These are phyloP conservation scores for Saccharomyces hybrid DNA, from an alignment of 1,139 yeast genomes.

Conservation along the genomic window DNA sequence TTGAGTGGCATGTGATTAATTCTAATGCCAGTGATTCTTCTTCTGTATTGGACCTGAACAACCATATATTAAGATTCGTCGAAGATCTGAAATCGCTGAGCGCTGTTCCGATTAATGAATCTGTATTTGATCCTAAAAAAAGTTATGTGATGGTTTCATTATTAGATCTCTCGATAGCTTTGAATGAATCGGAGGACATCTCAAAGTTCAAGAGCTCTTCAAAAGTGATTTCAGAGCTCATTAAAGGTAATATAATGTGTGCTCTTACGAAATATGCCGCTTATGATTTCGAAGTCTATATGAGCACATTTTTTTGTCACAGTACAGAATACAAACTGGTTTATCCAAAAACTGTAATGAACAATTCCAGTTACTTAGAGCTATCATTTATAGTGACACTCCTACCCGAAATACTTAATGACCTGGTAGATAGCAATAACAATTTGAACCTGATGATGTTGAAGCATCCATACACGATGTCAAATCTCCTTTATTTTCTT, in stretches of 20 bases:
- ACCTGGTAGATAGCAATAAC: constrained; percentile 6
- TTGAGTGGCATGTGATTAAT: not conserved
- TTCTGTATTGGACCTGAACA: constrained; percentile 10
- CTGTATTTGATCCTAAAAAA: constrained; percentile 16
- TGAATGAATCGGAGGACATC: constrained; percentile 29
- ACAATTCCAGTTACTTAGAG: constrained; percentile 9
- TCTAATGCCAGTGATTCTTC: not conserved
- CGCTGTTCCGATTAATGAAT: constrained; percentile 14
- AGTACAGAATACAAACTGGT: constrained; percentile 6
- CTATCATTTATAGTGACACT: constrained; percentile 8
- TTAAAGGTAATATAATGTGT: constrained; percentile 17
- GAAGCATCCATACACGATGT: constrained; percentile 10
- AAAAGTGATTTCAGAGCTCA: constrained; percentile 15
- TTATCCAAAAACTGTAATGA: constrained; percentile 5
- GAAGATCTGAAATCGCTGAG: constrained; percentile 15
- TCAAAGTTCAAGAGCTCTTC: constrained; percentile 23
- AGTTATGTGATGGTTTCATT: constrained; percentile 16
- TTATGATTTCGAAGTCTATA: constrained; percentile 19
- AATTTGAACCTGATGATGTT: constrained; percentile 8
- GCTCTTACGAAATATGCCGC: constrained; percentile 19
- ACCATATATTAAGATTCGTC: constrained; percentile 16
- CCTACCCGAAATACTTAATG: constrained; percentile 8
- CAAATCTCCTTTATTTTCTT: constrained; percentile 13
- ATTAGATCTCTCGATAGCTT: constrained; percentile 24
- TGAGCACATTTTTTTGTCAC: constrained; percentile 12